Percentiles rank a stretch among this genome's conserved stretches.
phyloP scores from a whole-genome alignment of 202 grass and related monocot genomes.

The Schoenoplectus tabernaemontani region DNA sequence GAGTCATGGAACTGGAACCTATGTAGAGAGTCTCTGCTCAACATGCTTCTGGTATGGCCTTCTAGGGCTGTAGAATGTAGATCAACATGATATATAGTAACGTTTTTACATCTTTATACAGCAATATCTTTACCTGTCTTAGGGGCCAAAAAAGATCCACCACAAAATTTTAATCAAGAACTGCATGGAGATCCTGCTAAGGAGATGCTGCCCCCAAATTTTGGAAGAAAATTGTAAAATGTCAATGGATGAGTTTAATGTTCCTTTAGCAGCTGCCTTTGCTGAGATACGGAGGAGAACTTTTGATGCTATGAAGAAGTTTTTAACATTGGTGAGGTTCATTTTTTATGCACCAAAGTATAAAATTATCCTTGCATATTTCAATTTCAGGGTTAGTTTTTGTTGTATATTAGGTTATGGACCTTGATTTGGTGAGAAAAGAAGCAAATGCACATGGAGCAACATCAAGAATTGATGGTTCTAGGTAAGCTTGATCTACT shows the following conservation, averaged over 20 bases:
- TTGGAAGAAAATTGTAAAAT: constrained; percentile 37
- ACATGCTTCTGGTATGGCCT: constrained; percentile 61
- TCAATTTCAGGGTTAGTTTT: constrained; percentile 22
- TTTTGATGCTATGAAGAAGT: constrained; percentile 46
- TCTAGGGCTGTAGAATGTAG: constrained; percentile 1
- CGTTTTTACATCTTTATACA: background rate
- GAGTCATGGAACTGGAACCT: constrained; percentile 64
- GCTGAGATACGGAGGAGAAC: constrained; percentile 45
- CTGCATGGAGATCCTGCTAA: constrained; percentile 53
- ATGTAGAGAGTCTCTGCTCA: constrained; percentile 70
- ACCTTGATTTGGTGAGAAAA: constrained; percentile 66
- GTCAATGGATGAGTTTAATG: constrained; percentile 35
- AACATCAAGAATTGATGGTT: constrained; percentile 69
- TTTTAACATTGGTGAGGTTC: constrained; percentile 59
- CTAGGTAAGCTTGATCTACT: constrained; percentile 38
- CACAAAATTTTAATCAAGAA: constrained; percentile 64
- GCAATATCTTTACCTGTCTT: constrained; percentile 20
- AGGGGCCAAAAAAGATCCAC: constrained; percentile 55
- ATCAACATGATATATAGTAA: constrained; percentile 20
- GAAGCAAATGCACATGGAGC: constrained; percentile 57
- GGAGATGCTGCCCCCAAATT: constrained; percentile 32
- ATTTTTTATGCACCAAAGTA: background rate
- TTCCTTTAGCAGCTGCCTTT: constrained; percentile 40
- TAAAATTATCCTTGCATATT: background rate
- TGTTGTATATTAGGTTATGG: constrained; percentile 54